phyloP scores from a whole-genome alignment of 1,284 basidiomycete species.

The Malassezia globosa region DNA sequence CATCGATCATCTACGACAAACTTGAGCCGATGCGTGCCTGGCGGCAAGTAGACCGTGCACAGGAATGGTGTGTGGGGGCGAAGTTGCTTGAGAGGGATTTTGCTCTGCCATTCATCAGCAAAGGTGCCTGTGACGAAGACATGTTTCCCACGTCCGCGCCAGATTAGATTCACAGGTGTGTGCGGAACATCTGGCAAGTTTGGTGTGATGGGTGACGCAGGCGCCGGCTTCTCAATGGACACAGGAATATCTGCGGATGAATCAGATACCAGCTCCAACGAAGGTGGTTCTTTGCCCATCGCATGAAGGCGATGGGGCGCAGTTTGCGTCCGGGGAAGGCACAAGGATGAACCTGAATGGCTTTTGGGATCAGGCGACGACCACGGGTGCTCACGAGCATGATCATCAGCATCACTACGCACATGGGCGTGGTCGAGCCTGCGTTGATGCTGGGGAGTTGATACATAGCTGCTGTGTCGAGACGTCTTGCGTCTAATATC shows the following conservation, averaged over 20 bases:
- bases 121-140: slow-evolving; percentile 56
- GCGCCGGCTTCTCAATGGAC: slow-evolving; percentile 4
- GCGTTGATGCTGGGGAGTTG: no score
- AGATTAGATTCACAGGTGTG: slow-evolving; percentile 24
- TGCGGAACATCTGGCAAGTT: slow-evolving; percentile 16
- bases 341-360: no score
- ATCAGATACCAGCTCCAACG: neutral
- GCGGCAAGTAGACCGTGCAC: slow-evolving; percentile 51
- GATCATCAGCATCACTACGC: no score
- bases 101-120: slow-evolving; percentile 54
- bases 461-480: no score
- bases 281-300: neutral
- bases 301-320: no score
- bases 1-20: slow-evolving; percentile 90
- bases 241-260: no score
- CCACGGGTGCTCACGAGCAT: no score
- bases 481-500: no score
- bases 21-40: slow-evolving; percentile 88
- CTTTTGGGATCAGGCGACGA: no score
- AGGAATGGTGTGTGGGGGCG: slow-evolving; percentile 29
- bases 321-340: no score
- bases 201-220: slow-evolving; percentile 18
- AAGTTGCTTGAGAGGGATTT: slow-evolving; percentile 40
- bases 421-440: no score
- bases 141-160: slow-evolving; percentile 36